A percentile compares a stretch with the other conserved stretches of the same genome.
Conservation (phyloP, 768 basidiomycete species). For the Suillus weaverae region DNA sequence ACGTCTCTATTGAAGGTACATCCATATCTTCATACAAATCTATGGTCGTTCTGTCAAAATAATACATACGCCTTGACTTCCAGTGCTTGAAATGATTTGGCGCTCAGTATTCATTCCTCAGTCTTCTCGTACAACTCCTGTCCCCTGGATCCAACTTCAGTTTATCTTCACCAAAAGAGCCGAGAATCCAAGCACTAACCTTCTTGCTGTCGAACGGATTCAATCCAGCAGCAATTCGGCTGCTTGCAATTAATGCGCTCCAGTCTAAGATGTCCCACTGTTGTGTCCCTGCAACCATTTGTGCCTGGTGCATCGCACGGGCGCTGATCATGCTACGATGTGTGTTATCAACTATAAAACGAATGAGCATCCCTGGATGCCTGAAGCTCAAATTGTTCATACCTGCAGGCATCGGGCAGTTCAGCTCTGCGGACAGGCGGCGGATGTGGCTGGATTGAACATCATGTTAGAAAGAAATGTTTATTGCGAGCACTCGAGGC, state of each 20-base stretch:
- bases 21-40: not conserved
- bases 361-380: not conserved
- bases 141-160: slow-evolving; percentile 14
- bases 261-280: slow-evolving; percentile 72
- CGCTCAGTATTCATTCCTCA: slow-evolving; percentile 8
- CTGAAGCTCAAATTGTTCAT: not conserved
- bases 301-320: slow-evolving; percentile 62
- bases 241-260: slow-evolving; percentile 78
- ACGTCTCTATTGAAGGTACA: not conserved
- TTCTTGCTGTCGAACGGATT: slow-evolving; percentile 40
- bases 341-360: slow-evolving; percentile 53
- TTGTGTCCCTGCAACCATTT: slow-evolving; percentile 45
- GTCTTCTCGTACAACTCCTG: slow-evolving; percentile 25
- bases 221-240: slow-evolving; percentile 72
- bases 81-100: not conserved
- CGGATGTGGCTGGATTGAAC: slow-evolving; percentile 57
- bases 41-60: not conserved
- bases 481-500: not conserved
- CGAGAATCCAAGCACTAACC: slow-evolving; percentile 20
- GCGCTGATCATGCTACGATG: slow-evolving; percentile 80
- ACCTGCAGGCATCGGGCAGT: slow-evolving; percentile 66
- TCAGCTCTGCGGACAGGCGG: slow-evolving; percentile 60
- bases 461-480: slow-evolving; percentile 12
- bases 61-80: not conserved
- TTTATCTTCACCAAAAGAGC: not conserved